Base-by-base conservation (phyloP, 768 basidiomycete genomes). In the Tulasnella sp. region DNA sequence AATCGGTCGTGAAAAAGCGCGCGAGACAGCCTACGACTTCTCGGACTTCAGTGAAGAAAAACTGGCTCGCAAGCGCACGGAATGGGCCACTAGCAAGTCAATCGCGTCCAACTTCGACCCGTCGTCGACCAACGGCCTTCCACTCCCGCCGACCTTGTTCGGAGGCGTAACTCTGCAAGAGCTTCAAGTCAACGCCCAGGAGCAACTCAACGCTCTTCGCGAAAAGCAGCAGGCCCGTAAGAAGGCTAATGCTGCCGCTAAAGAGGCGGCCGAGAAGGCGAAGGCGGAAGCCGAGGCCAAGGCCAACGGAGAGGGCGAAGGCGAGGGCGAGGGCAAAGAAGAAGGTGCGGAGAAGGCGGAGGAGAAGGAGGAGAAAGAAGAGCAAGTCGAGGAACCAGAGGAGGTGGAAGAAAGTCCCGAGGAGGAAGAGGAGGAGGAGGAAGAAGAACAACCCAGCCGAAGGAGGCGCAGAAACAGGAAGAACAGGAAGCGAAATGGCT, bases 71-170 rank as follows among this genome's bases (percentile, higher is more conserved):
- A 78, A 82, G 44, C 41, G 73, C 28, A 46, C 60, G 2, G 78
- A 77, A 60, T 75, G 41, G 28, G 75, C 75, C 34, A 42, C 76
- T 14, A 81, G 81, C 80, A 37, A 81, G 75, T 81, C 81, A 12
- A 82, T 82, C 42, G 81, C 74, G 44, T 37, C 64, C 28, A 69
- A 69, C 64, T 69, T 69, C 28, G 64, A 69, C 64, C 64, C 64
- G 8, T 28, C 64, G 4, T 69, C 64, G 4, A 69, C 64, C 28
- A 69, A 18, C 34, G 12, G 34, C 64, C 64, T 69, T 37, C 64
- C 64, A 37, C 64, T 69, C 28, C 64, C 64, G 20, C 64, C 28
- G 28, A 69, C 20, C 75, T 28, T 82, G 81, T 82, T 72, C 16
- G 73, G 34, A n/a, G 76, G 48, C 37, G 14, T 77, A 31, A 77